phyloP scores from a whole-genome alignment of 176 grass and related monocot species.

The Chrysopogon serrulatus region DNA sequence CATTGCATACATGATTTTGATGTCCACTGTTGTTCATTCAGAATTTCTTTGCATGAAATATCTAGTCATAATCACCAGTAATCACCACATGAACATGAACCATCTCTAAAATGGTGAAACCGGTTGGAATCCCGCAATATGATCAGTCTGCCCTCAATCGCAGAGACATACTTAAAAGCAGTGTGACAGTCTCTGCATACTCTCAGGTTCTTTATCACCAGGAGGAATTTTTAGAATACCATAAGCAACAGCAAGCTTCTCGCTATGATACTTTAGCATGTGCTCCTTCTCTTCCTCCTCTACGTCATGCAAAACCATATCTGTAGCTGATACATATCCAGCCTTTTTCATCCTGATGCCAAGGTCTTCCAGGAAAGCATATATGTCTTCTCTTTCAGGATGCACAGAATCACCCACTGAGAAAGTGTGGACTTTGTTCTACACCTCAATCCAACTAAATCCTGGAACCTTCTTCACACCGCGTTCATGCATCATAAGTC shows the following conservation, averaged over 20 bases:
- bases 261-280: constrained; percentile 88
- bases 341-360: constrained; percentile 73
- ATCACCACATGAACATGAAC: constrained; percentile 92
- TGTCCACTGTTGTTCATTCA: background rate
- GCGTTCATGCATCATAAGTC: constrained; percentile 70
- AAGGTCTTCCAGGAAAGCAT: constrained; percentile 76
- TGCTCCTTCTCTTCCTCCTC: constrained; percentile 97
- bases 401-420: constrained; percentile 70
- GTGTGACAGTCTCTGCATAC: constrained; percentile 86
- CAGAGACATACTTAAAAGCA: constrained; percentile 81
- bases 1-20: background rate
- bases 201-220: constrained; percentile 86
- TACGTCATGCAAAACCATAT: constrained; percentile 93
- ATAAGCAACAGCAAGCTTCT: constrained; percentile 89
- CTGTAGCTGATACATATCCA: constrained; percentile 76
- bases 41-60: constrained; percentile 2
- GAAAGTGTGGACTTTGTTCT: constrained; percentile 84
- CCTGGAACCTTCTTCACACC: constrained; percentile 81
- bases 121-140: constrained; percentile 90
- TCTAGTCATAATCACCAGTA: constrained; percentile 68
- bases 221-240: constrained; percentile 80
- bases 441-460: constrained; percentile 94
- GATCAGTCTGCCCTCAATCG: constrained; percentile 78
- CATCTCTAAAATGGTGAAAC: constrained; percentile 90
- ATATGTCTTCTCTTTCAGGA: constrained; percentile 85